Percentiles rank a stretch among this genome's conserved stretches.
Conservation (phyloP, 129 eudicot genomes). For the Flaveria linearis region DNA sequence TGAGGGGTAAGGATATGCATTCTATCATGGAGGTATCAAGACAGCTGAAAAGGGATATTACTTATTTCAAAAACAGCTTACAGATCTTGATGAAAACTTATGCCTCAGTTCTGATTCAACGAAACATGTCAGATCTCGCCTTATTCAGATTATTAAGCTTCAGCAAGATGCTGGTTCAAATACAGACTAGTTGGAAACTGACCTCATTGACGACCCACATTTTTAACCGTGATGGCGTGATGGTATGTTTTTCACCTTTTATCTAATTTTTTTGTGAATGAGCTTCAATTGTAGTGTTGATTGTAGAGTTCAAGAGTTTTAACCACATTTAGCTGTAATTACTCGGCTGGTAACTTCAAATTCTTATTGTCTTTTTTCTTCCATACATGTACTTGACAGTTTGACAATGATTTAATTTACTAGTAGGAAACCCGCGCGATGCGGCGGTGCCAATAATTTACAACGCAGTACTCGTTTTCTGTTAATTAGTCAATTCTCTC, state of each 20-base stretch:
- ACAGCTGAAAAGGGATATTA: constrained; percentile 53
- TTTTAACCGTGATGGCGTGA: neutral
- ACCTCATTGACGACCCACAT: constrained; percentile 6
- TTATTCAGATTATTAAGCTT: constrained; percentile 56
- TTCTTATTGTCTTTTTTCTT: neutral
- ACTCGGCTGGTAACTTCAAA: no score
- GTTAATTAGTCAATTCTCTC: no score
- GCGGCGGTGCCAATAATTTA: no score
- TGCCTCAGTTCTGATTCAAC: constrained; percentile 81
- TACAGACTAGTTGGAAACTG: constrained; percentile 10
- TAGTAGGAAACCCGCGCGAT: no score
- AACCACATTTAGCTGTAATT: neutral
- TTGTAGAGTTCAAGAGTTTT: neutral
- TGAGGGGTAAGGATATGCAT: constrained; percentile 75
- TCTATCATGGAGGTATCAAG: constrained; percentile 73
- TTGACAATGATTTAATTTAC: constrained; percentile 4
- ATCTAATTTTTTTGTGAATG: neutral
- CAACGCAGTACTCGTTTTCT: no score
- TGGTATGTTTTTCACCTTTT: constrained; percentile 20
- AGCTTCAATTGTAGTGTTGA: neutral
- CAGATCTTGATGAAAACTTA: constrained; percentile 73
- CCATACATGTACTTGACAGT: neutral
- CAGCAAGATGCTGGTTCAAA: constrained; percentile 34
- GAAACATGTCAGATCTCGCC: constrained; percentile 62
- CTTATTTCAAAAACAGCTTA: constrained; percentile 51